Conservation (phyloP, 495 filamentous ascomycete species). For the Darksidea phi region DNA sequence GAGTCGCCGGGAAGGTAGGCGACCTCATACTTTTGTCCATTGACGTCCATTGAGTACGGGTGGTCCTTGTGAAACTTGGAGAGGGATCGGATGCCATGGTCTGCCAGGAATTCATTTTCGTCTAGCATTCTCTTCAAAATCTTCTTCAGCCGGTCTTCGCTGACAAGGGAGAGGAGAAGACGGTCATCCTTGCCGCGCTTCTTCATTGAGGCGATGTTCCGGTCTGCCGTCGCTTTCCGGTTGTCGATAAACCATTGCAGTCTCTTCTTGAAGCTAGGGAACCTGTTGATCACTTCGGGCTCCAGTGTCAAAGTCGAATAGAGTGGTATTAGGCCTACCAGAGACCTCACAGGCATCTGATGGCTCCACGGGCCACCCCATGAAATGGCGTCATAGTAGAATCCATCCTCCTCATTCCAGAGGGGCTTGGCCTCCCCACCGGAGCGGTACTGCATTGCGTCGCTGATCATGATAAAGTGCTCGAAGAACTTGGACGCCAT, state of each 20-base stretch:
- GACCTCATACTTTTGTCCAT: constrained; percentile 84
- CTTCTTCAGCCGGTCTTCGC: constrained; percentile 78
- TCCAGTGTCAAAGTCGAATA: constrained; percentile 90
- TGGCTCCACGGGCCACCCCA: constrained; percentile 91
- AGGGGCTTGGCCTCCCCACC: constrained; percentile 78
- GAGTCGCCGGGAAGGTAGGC: constrained; percentile 91
- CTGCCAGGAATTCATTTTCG: constrained; percentile 86
- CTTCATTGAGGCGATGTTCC: constrained; percentile 88
- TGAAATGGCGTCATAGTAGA: constrained; percentile 98
- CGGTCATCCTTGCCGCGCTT: constrained; percentile 84
- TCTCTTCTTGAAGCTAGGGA: constrained; percentile 90
- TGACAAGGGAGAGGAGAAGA: constrained; percentile 82
- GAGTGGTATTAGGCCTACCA: constrained; percentile 89
- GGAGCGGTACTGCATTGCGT: constrained; percentile 90
- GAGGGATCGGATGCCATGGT: constrained; percentile 87
- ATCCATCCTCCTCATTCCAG: constrained; percentile 92
- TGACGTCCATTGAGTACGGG: constrained; percentile 93
- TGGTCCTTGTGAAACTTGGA: constrained; percentile 90
- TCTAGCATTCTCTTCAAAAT: constrained; percentile 90
- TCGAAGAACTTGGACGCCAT: constrained; percentile 99
- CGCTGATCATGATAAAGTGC: constrained; percentile 95
- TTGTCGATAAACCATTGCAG: constrained; percentile 92
- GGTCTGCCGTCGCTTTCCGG: constrained; percentile 75
- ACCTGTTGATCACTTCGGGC: constrained; percentile 85
- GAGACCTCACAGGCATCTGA: constrained; percentile 84